Evolutionary conservation across 2,329 filamentous ascomycete species (phyloP), one percentile per base, ranked within the genome.

Genomic region (Sporothrix humicola): DNA sequence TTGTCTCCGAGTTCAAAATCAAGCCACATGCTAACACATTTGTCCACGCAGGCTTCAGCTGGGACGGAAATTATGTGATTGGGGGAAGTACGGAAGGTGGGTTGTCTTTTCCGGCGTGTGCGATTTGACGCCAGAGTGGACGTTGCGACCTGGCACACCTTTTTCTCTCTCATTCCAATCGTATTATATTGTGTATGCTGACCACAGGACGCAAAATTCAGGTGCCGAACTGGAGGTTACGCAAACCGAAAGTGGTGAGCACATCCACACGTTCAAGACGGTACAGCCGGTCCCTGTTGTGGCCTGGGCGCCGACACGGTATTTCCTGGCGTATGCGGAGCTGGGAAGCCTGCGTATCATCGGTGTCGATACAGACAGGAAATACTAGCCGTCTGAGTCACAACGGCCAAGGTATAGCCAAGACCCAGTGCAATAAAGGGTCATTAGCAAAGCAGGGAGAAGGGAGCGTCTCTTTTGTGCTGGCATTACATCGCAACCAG

Each of bases 241-340:
- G 23, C 92, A 94, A 79, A 88, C 89, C 0, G 92, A 95, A 80
- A 91, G 89, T 3, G 92, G 92, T 26, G 92, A 94, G 61, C 87
- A 89, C 76, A 87, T 94, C 15, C 87, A 93, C 79, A 92, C 87
- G 1, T 87, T 94, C 76, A 93, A 93, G 80, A 91, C 92, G 10
- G 84, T 85, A 0, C 87, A 88, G 26, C 83, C 90, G 13, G 89
- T 88, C 72, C 88, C 89, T 1, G 86, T 92, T 12, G 91, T 94
- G 8, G 88, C 91, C 2, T 95, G 92, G 92, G 92, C 93, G 76
- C 93, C 93, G 2, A 90, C 87, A 58, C 86, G 90, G 73, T 95
- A 95, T 80, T 90, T 88, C 77, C 82, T 95, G 74, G 93, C 92
- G 1, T 94, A 93, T 79, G 89, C 89, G 71, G 92, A 95, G 78